Evolutionary conservation across 805 yeast species (phyloP).

Genomic region (Saccharomycopsis sp.): DNA sequence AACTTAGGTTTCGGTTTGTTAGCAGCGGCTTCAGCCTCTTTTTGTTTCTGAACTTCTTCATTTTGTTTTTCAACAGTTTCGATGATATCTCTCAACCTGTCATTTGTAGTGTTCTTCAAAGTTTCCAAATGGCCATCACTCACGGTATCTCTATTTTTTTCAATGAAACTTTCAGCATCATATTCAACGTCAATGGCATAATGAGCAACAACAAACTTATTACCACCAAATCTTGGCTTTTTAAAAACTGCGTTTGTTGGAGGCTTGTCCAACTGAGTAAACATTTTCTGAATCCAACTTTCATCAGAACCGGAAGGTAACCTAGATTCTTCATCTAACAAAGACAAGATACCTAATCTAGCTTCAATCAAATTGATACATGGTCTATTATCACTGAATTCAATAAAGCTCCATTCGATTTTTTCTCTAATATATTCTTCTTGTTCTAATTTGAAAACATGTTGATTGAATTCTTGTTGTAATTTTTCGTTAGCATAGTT

Average conservation of each 20-base stretch:
- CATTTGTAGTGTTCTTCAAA: constrained; percentile 57
- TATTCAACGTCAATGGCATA: constrained; percentile 92
- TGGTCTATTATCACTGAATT: constrained; percentile 93
- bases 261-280: constrained; percentile 70
- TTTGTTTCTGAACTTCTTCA: constrained; percentile 34
- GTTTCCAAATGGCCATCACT: constrained; percentile 92
- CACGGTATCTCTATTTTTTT: constrained; percentile 94
- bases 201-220: constrained; percentile 82
- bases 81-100: constrained; percentile 53
- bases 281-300: constrained; percentile 85
- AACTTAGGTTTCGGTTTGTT: constrained; percentile 25
- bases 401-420: constrained; percentile 94
- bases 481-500: constrained; percentile 94
- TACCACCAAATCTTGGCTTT: constrained; percentile 90
- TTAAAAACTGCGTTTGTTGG: constrained; percentile 71
- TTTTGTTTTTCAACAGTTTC: constrained; percentile 51
- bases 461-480: constrained; percentile 96
- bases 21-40: constrained; percentile 23
- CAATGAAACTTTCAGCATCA: constrained; percentile 90
- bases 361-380: constrained; percentile 88
- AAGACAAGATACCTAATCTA: constrained; percentile 75
- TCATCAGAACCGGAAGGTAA: constrained; percentile 90
- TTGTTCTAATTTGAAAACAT: constrained; percentile 93
- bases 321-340: constrained; percentile 91
- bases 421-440: constrained; percentile 88